A percentile compares a stretch with the other conserved stretches of the same genome.
Evolutionary conservation across 2,329 filamentous ascomycete species (phyloP).

Genomic region (Lasiodiplodia gonubiensis): DNA sequence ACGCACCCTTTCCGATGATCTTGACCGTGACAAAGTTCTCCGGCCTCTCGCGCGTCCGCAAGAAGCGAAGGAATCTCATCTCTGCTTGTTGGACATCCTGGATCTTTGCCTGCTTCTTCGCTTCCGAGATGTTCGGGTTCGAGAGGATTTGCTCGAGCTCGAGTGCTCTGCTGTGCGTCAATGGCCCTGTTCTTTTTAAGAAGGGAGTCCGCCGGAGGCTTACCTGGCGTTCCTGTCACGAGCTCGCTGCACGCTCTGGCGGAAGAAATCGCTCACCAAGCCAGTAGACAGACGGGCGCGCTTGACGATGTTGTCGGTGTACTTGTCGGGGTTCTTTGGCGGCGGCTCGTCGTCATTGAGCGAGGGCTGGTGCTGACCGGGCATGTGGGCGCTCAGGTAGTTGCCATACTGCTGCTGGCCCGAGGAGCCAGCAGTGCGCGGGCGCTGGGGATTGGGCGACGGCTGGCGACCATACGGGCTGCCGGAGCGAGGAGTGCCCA

Average conservation of each 20-base stretch:
- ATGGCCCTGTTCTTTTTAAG: constrained; percentile 9
- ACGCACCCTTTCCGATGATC: constrained; percentile 98
- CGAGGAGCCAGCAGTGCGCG: constrained; percentile 78
- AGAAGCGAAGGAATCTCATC: constrained; percentile 89
- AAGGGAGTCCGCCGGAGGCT: constrained; percentile 36
- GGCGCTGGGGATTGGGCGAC: constrained; percentile 72
- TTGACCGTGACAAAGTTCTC: constrained; percentile 96
- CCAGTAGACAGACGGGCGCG: constrained; percentile 69
- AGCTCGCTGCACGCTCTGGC: constrained; percentile 95
- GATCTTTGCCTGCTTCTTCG: constrained; percentile 83
- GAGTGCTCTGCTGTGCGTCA: constrained; percentile 70
- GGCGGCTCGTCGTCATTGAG: constrained; percentile 72
- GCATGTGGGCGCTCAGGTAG: constrained; percentile 73
- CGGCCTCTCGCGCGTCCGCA: constrained; percentile 89
- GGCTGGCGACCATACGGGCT: constrained; percentile 71
- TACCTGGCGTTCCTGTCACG: constrained; percentile 94
- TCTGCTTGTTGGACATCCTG: constrained; percentile 85
- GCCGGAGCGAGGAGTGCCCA: constrained; percentile 72
- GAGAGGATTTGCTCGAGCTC: constrained; percentile 87
- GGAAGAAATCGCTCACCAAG: constrained; percentile 82
- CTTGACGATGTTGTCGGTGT: constrained; percentile 85
- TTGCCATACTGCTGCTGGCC: constrained; percentile 65
- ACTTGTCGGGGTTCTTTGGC: constrained; percentile 79
- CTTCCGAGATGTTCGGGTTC: constrained; percentile 74
- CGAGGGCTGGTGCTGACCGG: constrained; percentile 60